These are phyloP conservation scores for Leptographium lundbergii DNA, from an alignment of 2,329 filamentous ascomycete species.

Conservation along the genomic window DNA sequence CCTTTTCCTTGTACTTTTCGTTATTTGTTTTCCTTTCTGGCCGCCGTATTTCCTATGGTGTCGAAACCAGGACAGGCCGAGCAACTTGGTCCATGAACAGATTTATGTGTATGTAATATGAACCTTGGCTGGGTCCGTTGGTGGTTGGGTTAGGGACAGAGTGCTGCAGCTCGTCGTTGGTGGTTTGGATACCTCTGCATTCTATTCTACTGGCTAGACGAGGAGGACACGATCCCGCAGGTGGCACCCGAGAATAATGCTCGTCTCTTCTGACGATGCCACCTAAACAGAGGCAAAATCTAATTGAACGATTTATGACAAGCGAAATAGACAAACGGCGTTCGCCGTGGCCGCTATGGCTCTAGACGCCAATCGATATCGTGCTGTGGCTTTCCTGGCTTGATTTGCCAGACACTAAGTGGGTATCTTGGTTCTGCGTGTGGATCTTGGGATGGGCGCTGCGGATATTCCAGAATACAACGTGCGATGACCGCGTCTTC, in stretches of 20 bases:
- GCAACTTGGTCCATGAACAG: background rate
- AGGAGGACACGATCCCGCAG: background rate
- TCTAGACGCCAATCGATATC: background rate
- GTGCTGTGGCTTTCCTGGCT: background rate
- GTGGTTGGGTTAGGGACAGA: background rate
- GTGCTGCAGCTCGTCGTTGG: background rate
- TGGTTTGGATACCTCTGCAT: background rate
- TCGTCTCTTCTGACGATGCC: background rate
- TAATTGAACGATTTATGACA: background rate
- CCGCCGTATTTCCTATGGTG: background rate
- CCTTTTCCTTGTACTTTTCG: background rate
- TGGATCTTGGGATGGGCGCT: background rate
- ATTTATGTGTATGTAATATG: background rate
- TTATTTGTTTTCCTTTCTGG: background rate
- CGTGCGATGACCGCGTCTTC: background rate
- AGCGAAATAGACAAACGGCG: too few relatives aligned
- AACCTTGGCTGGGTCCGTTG: background rate
- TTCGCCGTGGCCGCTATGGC: too few relatives aligned
- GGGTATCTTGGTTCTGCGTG: background rate
- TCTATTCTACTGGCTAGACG: background rate
- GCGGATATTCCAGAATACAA: background rate
- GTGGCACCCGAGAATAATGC: background rate
- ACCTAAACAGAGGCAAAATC: background rate
- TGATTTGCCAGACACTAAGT: constrained; percentile 2
- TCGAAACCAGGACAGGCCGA: background rate